Percentiles rank a stretch among this genome's conserved stretches.
phyloP scores from a whole-genome alignment of 179 eudicot genomes.

The Beta macrorhiza region DNA sequence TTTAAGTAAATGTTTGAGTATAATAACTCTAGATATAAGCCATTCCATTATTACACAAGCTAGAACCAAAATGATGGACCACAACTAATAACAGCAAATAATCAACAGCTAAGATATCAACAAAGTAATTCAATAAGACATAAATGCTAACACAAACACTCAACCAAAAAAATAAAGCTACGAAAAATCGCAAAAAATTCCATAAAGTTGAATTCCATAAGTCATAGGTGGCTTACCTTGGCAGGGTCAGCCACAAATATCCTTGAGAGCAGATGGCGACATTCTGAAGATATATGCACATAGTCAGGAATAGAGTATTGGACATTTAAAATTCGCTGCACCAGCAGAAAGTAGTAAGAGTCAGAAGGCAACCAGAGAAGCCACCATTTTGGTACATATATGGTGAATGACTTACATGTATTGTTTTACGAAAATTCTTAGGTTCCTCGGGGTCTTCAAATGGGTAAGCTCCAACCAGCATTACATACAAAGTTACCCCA shows the following conservation, averaged over 20 bases:
- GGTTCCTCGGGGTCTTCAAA: constrained; percentile 98
- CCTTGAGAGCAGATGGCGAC: constrained; percentile 85
- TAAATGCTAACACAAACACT: background rate
- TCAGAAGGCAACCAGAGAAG: constrained; percentile 24
- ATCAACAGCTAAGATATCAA: background rate
- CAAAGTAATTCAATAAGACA: background rate
- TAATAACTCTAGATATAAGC: too few relatives aligned
- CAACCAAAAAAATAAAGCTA: background rate
- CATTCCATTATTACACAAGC: too few relatives aligned
- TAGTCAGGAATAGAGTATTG: constrained; percentile 95
- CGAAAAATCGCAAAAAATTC: background rate
- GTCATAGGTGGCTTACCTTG: constrained; percentile 43
- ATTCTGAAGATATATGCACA: constrained; percentile 92
- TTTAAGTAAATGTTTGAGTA: too few relatives aligned
- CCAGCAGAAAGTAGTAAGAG: constrained; percentile 21
- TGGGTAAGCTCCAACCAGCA: constrained; percentile 97
- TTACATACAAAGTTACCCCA: constrained; percentile 93
- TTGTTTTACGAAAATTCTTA: constrained; percentile 87
- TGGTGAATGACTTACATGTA: constrained; percentile 49
- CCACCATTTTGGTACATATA: background rate
- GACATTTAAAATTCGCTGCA: constrained; percentile 90
- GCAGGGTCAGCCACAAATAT: constrained; percentile 88
- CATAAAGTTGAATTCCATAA: background rate
- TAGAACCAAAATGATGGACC: too few relatives aligned
- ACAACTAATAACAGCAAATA: too few relatives aligned